Evolutionary conservation across 2,329 filamentous ascomycete species (phyloP).

Genomic region (Dendryphion nanum): DNA sequence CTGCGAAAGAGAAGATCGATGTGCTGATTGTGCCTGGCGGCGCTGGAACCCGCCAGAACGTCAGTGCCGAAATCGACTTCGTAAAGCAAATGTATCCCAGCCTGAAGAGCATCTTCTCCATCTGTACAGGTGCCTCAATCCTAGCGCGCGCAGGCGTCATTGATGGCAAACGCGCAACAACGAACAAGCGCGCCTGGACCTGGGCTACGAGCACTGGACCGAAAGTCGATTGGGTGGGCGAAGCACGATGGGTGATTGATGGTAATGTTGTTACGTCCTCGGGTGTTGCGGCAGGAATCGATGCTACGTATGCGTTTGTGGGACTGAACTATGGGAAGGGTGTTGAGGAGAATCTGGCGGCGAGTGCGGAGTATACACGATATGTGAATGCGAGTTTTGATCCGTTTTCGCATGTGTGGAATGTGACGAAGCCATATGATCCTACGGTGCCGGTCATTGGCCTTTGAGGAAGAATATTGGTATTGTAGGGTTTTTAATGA

Average conservation of each 20-base stretch:
- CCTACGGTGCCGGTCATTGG: neutral
- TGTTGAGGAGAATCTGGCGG: conserved; percentile 48
- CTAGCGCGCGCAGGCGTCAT: conserved; percentile 60
- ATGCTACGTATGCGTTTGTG: conserved; percentile 59
- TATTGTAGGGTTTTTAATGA: too few relatives aligned
- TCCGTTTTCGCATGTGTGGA: conserved; percentile 50
- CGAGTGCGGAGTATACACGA: conserved; percentile 56
- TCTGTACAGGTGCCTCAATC: conserved; percentile 64
- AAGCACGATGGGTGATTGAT: conserved; percentile 61
- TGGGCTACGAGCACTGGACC: conserved; percentile 45
- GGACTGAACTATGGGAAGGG: conserved; percentile 53
- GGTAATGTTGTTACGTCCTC: conserved; percentile 66
- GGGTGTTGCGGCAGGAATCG: conserved; percentile 62
- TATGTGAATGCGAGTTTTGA: conserved; percentile 51
- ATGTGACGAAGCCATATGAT: conserved; percentile 1
- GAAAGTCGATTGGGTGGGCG: conserved; percentile 55
- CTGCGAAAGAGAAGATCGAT: conserved; percentile 45
- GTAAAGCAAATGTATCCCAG: conserved; percentile 48
- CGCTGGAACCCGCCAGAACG: conserved; percentile 42
- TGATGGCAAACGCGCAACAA: conserved; percentile 60
- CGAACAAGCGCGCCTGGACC: conserved; percentile 60
- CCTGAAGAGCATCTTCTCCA: conserved; percentile 58
- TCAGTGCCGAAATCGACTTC: conserved; percentile 46
- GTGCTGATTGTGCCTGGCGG: conserved; percentile 67
- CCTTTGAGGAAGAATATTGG: too few relatives aligned